Evolutionary conservation across 768 basidiomycete genomes (phyloP), one percentile per base, ranked within the genome.

Genomic region (Russula sp.): DNA sequence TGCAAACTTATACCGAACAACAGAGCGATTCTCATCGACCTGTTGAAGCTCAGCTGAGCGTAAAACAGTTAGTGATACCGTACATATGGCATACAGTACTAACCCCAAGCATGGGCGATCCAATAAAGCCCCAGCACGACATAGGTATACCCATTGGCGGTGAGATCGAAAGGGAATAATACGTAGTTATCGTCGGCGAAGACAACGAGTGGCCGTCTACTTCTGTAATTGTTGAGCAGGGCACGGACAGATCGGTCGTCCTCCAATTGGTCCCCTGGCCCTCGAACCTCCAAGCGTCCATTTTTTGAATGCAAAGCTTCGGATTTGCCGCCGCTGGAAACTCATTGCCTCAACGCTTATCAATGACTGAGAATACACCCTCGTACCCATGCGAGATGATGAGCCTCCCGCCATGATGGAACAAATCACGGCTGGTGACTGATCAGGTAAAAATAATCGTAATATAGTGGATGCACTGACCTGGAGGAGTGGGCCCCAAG

Each of bases 361-460:
- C 16, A 54, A 16, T 48, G n/a, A 11, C 18, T 8, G 30, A 36
- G 18, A 38, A 20, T 30, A 44, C 10, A 11, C 54, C 32, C 36
- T 71, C 82, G 61, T 66, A 93, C 91, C 90, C 92, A 72, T 94
- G 91, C 9, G 91, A 94, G 56, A 94, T 84, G 50, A 94, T 90
- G 6, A 91, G 71, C 66, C 78, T 83, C 18, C 92, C 91, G 18
- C 73, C 78, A 48, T 86, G 81, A 52, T 80, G 76, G 69, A 88
- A 92, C 18, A 78, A 69, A 69, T 94, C 91, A 11, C 88, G 87
- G 53, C 91, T 92, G 49, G 53, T 20, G n/a, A 52, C 13, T 58
- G 7, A 48, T 70, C 61, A 58, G 57, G 59, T 61, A 22, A 57
- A 67, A 46, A 59, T 52, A 36, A 61, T 58, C n/a, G 28, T 36